phyloP scores from a whole-genome alignment of 2,329 filamentous ascomycete species.

The Diplodia corticola region DNA sequence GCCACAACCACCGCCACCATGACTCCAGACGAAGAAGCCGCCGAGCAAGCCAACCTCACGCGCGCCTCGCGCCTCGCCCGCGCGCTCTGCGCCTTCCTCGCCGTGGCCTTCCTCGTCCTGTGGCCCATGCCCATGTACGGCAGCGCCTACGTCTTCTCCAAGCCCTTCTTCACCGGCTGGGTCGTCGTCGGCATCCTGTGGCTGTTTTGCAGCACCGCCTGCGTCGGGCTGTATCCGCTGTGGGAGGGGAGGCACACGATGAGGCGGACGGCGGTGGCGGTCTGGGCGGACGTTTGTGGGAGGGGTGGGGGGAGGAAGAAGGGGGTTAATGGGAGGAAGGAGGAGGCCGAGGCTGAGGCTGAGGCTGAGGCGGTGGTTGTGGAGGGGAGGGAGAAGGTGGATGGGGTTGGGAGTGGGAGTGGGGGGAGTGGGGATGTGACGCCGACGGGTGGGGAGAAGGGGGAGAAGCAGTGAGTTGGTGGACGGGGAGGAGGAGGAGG shows the following conservation, averaged over 20 bases:
- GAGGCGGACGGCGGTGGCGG: constrained; percentile 59
- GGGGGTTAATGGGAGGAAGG: too few relatives aligned
- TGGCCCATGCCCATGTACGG: constrained; percentile 96
- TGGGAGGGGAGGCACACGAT: constrained; percentile 75
- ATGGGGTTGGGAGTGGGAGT: background rate
- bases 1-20: constrained; percentile 43
- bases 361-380: background rate
- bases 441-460: constrained; percentile 11
- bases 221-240: constrained; percentile 78
- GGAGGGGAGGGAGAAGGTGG: background rate
- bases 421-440: constrained; percentile 6
- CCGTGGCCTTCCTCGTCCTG: constrained; percentile 71
- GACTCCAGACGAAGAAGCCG: constrained; percentile 8
- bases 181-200: constrained; percentile 68
- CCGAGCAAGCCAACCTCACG: constrained; percentile 45
- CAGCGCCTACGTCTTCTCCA: constrained; percentile 75
- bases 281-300: constrained; percentile 57
- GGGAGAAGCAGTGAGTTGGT: constrained; percentile 2
- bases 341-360: background rate
- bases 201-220: constrained; percentile 71
- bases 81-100: constrained; percentile 62
- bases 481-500: background rate
- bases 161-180: constrained; percentile 82
- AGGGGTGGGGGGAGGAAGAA: too few relatives aligned
- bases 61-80: constrained; percentile 54